Evolutionary conservation across 179 eudicot species (phyloP).

Genomic region (Corrigiola litoralis): DNA sequence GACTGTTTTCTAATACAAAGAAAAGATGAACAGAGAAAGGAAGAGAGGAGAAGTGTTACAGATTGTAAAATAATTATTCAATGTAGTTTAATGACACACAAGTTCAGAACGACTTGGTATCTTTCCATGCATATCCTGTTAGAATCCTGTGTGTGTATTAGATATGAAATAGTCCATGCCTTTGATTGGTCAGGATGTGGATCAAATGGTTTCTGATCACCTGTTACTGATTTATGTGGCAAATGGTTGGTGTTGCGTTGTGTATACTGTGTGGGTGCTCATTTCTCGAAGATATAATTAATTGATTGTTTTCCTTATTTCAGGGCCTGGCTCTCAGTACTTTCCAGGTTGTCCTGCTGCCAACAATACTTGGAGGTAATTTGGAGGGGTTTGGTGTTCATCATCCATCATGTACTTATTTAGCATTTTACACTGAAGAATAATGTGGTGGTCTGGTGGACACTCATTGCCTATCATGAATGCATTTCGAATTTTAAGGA

Average conservation of each 20-base stretch:
- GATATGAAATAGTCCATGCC: too few relatives aligned
- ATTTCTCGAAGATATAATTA: neutral
- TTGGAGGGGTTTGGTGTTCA: conserved; percentile 17
- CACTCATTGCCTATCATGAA: neutral
- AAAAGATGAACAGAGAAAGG: neutral
- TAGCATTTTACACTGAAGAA: neutral
- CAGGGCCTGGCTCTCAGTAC: conserved; percentile 99
- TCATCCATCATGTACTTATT: neutral
- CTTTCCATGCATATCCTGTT: too few relatives aligned
- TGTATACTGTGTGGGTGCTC: neutral
- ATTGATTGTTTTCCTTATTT: conserved; percentile 18
- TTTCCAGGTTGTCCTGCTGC: conserved; percentile 92
- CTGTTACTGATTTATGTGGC: neutral
- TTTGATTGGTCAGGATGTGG: neutral
- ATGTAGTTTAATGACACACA: too few relatives aligned
- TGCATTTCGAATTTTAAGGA: neutral
- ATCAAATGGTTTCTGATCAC: neutral
- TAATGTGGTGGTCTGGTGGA: neutral
- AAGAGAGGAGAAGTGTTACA: too few relatives aligned
- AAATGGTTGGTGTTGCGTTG: neutral
- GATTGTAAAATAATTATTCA: too few relatives aligned
- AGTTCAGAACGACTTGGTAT: too few relatives aligned
- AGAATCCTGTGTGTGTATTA: too few relatives aligned
- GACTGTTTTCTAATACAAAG: neutral
- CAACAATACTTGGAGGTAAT: conserved; percentile 89